phyloP scores from a whole-genome alignment of 371 early-diverging fungal genomes.

The Phascolomyces articulosus region DNA sequence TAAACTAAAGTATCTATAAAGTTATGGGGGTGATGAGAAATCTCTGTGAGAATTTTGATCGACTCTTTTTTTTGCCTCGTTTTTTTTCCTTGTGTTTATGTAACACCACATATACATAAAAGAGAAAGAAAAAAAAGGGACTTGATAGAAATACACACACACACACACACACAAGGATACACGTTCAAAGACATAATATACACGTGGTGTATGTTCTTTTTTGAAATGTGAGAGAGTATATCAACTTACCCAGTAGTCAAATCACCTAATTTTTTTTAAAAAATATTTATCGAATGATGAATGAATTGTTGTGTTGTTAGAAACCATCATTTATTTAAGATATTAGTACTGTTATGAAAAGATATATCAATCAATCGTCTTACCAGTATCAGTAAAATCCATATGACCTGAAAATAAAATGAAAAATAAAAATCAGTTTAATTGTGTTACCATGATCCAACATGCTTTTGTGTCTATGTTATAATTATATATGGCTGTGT shows the following conservation, averaged over 20 bases:
- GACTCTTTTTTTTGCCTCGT: background rate
- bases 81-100: background rate
- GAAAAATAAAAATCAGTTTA: background rate
- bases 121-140: too few species aligned
- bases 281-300: too few species aligned
- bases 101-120: background rate
- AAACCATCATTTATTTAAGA: too few species aligned
- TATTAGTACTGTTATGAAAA: too few species aligned
- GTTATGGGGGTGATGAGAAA: background rate
- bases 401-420: slow-evolving; percentile 8
- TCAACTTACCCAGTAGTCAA: slow-evolving; percentile 19
- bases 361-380: too few species aligned
- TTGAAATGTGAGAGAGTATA: background rate
- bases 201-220: background rate
- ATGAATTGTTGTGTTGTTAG: too few species aligned
- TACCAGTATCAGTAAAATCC: slow-evolving; percentile 23
- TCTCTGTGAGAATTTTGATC: background rate
- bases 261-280: slow-evolving; percentile 17
- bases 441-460: slow-evolving; percentile 3
- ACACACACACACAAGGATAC: too few species aligned
- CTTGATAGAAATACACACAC: too few species aligned
- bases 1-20: slow-evolving; percentile 22
- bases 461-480: background rate
- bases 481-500: slow-evolving; percentile 5
- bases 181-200: background rate